Percentiles rank a stretch among this genome's conserved stretches.
These are phyloP conservation scores for Domatiomyces catenatus DNA, from an alignment of 2,329 filamentous ascomycete species.

Conservation along the genomic window DNA sequence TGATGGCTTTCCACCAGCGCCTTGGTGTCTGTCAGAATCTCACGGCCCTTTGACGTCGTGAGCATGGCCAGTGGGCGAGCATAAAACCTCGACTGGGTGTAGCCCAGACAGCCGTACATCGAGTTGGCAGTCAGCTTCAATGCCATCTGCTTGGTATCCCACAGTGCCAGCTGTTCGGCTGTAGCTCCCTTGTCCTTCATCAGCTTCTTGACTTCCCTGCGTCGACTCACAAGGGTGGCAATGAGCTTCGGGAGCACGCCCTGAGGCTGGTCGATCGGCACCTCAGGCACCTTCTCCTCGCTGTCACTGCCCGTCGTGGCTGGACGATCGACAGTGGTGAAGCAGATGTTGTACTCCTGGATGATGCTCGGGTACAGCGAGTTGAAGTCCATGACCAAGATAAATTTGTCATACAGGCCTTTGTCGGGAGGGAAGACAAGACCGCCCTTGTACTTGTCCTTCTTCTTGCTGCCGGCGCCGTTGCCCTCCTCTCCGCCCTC, in stretches of 20 bases:
- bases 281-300: slow-evolving; percentile 76
- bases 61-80: slow-evolving; percentile 87
- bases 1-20: slow-evolving; percentile 83
- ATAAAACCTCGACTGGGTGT: slow-evolving; percentile 93
- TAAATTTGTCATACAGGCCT: slow-evolving; percentile 93
- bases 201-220: slow-evolving; percentile 81
- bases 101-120: slow-evolving; percentile 98
- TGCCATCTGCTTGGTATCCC: slow-evolving; percentile 96
- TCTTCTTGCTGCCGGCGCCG: slow-evolving; percentile 69
- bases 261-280: slow-evolving; percentile 54
- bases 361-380: slow-evolving; percentile 97
- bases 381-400: slow-evolving; percentile 99
- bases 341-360: slow-evolving; percentile 98
- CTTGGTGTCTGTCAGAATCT: slow-evolving; percentile 92
- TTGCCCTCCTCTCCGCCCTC: slow-evolving; percentile 53
- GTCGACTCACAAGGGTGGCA: slow-evolving; percentile 72
- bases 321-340: slow-evolving; percentile 81
- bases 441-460: slow-evolving; percentile 98
- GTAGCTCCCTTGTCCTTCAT: slow-evolving; percentile 93
- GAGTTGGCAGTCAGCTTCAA: slow-evolving; percentile 96
- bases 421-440: slow-evolving; percentile 96
- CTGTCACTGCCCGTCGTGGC: slow-evolving; percentile 51
- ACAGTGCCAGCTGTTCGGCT: slow-evolving; percentile 71
- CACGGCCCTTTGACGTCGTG: slow-evolving; percentile 91
- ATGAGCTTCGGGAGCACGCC: slow-evolving; percentile 85